Evolutionary conservation across 345 rosid genomes (phyloP), one percentile per base, ranked within the genome.

Genomic region (Aethionema arabicum): DNA sequence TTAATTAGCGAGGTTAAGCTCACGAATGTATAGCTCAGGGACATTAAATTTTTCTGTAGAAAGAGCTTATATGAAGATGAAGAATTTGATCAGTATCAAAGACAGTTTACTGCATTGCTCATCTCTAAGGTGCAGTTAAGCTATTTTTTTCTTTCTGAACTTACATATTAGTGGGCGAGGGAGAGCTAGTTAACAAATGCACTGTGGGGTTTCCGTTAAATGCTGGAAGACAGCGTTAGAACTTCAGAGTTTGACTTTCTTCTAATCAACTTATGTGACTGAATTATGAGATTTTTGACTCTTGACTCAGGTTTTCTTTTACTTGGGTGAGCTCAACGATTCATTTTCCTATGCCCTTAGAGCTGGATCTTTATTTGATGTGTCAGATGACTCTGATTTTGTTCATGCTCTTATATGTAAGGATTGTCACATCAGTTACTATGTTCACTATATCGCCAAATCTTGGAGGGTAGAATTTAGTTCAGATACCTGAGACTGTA

Each of bases 51-150:
- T 47, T 7, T 40, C 30, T 33, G 52, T 37, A 87, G 95, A 52
- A 88, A 87, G 76, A 85, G 88, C 61, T 70, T 87, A 61, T 87
- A 87, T n/a, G 95, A 87, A 72, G 88, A 87, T 49, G 95, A 87
- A 67, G 87, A 83, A 67, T 85, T 87, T 76, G 91, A 81, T 69
- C 89, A 77, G 68, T 80, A 80, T 59, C 90, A 83, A 69, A 83
- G 96, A 61, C 76, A 85, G 51, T 88, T 88, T 59, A 90, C 96
- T 69, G 92, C 92, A 5, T 55, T 88, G 32, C 79, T 88, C 50
- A 88, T 79, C 38, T 88, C 96, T 6, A 88, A 88, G 88, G 96
- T 88, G 4, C 15, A 21, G 2, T 15, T 56, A 4, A 8, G 46
- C 41, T n/a, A n/a, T n/a, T 11, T 44, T 8, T 41, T 5, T 36